Percentiles rank a stretch among this genome's conserved stretches.
Conservation (phyloP, 2,329 filamentous ascomycete genomes). For the Colletotrichum sansevieriae region DNA sequence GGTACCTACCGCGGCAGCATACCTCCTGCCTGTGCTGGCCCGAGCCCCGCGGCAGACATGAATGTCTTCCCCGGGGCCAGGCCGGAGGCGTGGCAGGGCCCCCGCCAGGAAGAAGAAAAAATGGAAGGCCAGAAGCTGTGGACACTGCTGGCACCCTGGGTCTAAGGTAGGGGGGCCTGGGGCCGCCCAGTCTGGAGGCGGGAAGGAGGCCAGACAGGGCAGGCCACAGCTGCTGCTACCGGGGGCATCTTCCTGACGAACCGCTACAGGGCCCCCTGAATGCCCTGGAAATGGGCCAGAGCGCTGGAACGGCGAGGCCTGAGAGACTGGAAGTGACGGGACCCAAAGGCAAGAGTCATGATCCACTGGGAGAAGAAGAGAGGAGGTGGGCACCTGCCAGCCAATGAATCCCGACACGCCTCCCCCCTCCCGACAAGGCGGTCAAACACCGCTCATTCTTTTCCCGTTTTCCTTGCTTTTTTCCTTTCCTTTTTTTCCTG, state of each 20-base stretch:
- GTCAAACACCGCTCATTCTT: slow-evolving; percentile 42
- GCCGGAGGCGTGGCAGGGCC: slow-evolving; percentile 26
- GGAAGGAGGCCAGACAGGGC: slow-evolving; percentile 5
- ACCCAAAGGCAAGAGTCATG: slow-evolving; percentile 20
- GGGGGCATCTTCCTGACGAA: neutral
- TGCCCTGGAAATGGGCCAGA: too few relatives aligned
- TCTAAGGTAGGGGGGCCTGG: neutral
- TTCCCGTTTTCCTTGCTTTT: slow-evolving; percentile 30
- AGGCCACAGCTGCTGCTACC: neutral
- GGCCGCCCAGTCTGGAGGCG: slow-evolving; percentile 5
- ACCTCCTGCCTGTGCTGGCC: slow-evolving; percentile 10
- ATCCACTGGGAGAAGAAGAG: neutral
- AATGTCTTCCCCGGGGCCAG: slow-evolving; percentile 49
- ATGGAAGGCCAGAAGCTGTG: slow-evolving; percentile 17
- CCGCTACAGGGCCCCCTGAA: neutral
- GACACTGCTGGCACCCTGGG: neutral
- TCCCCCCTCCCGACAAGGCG: slow-evolving; percentile 29
- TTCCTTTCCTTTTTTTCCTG: neutral
- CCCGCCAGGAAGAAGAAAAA: slow-evolving; percentile 4
- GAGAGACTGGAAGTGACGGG: neutral
- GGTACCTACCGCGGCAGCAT: neutral
- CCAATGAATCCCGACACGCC: slow-evolving; percentile 38
- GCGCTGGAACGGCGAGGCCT: neutral
- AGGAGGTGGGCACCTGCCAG: neutral
- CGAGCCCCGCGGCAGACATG: slow-evolving; percentile 44